Percentiles rank a stretch among this genome's conserved stretches.
These are phyloP conservation scores for Syncephalis plumigaleata DNA, from an alignment of 371 early-diverging fungal species.

Conservation along the genomic window DNA sequence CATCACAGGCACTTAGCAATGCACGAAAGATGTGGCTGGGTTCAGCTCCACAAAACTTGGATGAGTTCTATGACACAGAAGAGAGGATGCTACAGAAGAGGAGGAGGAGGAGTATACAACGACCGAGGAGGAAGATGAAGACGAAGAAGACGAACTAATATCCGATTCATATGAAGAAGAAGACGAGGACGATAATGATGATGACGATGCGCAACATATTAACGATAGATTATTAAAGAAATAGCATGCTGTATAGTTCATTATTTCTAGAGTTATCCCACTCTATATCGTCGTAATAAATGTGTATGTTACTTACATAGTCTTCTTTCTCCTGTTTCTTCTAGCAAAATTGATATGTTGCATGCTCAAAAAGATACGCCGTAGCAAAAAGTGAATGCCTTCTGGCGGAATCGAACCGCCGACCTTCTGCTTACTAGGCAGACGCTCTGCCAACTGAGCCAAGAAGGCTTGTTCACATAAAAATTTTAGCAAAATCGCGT, in stretches of 20 bases:
- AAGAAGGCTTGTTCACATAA: constrained; percentile 15
- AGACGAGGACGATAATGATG: constrained; percentile 7
- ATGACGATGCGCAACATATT: constrained; percentile 13
- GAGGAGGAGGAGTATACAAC: constrained; percentile 10
- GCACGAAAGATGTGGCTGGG: too few species aligned
- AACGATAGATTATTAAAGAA: constrained; percentile 13
- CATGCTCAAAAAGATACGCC: too few species aligned
- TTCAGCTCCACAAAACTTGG: too few species aligned
- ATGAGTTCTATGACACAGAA: too few species aligned
- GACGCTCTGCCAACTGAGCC: constrained; percentile 37
- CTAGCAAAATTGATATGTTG: too few species aligned
- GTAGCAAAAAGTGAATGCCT: constrained; percentile 16
- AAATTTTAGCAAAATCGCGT: neutral
- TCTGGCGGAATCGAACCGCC: constrained; percentile 26
- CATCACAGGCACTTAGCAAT: too few species aligned
- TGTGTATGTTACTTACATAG: too few species aligned
- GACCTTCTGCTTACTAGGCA: constrained; percentile 37
- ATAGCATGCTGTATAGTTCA: constrained; percentile 7
- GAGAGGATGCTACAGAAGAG: too few species aligned
- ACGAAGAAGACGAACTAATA: constrained; percentile 6
- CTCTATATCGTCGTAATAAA: too few species aligned
- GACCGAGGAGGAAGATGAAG: constrained; percentile 10
- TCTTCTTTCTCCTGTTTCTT: too few species aligned
- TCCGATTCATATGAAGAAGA: constrained; percentile 1
- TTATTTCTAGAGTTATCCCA: too few species aligned